Conservation (phyloP, 2,329 filamentous ascomycete genomes). For the Tricladium varicosporioides region DNA sequence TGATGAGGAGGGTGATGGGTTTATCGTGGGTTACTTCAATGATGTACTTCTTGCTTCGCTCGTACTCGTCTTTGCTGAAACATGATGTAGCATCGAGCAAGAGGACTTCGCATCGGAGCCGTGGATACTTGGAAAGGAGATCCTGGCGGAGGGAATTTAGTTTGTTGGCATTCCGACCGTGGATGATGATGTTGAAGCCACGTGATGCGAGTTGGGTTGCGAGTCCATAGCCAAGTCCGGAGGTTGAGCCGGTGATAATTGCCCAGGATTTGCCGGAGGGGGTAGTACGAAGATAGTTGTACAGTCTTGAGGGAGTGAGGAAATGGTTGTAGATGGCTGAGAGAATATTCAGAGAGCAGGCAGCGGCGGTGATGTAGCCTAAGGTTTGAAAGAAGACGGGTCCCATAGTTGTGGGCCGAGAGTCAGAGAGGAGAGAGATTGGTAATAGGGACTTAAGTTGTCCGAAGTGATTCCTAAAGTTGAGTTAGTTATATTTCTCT, state of each 20-base stretch:
- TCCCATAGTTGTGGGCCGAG: too few relatives aligned
- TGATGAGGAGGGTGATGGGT: slow-evolving; percentile 52
- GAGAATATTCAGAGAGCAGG: too few relatives aligned
- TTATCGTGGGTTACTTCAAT: slow-evolving; percentile 34
- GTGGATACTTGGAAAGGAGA: slow-evolving; percentile 41
- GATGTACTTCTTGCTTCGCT: slow-evolving; percentile 13
- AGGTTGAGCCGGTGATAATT: slow-evolving; percentile 51
- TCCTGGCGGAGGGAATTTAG: slow-evolving; percentile 41
- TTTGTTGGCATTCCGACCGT: slow-evolving; percentile 52
- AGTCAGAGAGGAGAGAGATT: too few relatives aligned
- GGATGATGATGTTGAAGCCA: slow-evolving; percentile 56
- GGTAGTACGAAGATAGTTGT: slow-evolving; percentile 5
- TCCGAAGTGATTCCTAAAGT: too few relatives aligned
- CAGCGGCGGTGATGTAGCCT: too few relatives aligned
- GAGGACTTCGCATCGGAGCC: slow-evolving; percentile 38
- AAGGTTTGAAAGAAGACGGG: too few relatives aligned
- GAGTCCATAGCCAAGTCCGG: slow-evolving; percentile 53
- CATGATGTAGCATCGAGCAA: slow-evolving; percentile 42
- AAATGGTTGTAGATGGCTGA: not conserved
- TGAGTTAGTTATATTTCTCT: too few relatives aligned
- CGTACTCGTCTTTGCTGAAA: slow-evolving; percentile 29
- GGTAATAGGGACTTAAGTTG: too few relatives aligned
- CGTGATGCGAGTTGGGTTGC: slow-evolving; percentile 47
- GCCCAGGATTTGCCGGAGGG: slow-evolving; percentile 39
- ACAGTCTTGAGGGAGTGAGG: not conserved